phyloP scores from a whole-genome alignment of 179 eudicot species.

The Spinacia oleracea region DNA sequence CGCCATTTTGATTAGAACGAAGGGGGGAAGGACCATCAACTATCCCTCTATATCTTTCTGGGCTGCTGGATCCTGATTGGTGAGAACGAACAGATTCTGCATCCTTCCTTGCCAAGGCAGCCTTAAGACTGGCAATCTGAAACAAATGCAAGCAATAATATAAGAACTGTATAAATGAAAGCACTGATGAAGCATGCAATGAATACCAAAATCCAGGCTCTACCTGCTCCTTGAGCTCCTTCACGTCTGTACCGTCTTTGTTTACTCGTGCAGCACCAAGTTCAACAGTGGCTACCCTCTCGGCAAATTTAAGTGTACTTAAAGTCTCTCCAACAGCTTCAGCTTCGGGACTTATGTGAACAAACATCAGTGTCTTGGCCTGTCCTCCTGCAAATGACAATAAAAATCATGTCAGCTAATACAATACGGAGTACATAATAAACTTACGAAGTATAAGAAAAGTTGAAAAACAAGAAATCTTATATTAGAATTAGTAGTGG shows the following conservation, averaged over 20 bases:
- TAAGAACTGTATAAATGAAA: conserved; percentile 9
- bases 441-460: too few species aligned
- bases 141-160: conserved; percentile 16
- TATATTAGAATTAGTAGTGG: neutral
- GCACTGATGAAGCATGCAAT: conserved; percentile 8
- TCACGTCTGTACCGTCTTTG: conserved; percentile 77
- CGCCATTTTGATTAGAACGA: conserved; percentile 36
- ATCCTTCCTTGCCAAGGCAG: conserved; percentile 74
- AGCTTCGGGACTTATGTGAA: conserved; percentile 91
- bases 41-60: conserved; percentile 39
- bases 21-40: conserved; percentile 42
- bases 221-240: conserved; percentile 97
- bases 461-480: neutral
- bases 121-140: conserved; percentile 82
- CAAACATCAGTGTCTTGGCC: conserved; percentile 99
- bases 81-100: conserved; percentile 46
- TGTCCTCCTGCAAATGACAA: conserved; percentile 65
- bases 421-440: neutral
- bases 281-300: conserved; percentile 94
- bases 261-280: conserved; percentile 94
- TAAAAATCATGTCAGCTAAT: conserved; percentile 11
- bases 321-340: conserved; percentile 88
- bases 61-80: conserved; percentile 45
- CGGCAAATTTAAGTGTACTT: conserved; percentile 99
- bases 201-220: neutral